phyloP scores from a whole-genome alignment of 2,329 filamentous ascomycete genomes.

The Byssothecium circinans region DNA sequence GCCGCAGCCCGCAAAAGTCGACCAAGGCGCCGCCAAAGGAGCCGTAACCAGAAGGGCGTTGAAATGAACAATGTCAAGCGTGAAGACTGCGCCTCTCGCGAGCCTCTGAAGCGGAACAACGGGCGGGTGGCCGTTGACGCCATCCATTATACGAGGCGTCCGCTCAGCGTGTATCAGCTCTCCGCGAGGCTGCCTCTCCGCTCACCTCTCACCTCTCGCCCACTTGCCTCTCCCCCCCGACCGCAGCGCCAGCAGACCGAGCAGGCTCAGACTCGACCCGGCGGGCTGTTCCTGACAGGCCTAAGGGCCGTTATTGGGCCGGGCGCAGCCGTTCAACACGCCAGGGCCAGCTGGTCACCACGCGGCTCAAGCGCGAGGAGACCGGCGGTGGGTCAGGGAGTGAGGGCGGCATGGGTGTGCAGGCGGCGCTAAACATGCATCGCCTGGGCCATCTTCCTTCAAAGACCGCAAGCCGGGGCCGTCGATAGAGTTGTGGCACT shows the following conservation, averaged over 20 bases:
- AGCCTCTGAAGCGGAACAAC: background rate
- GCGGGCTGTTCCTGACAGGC: conserved; percentile 34
- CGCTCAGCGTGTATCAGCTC: background rate
- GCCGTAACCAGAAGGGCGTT: background rate
- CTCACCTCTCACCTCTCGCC: background rate
- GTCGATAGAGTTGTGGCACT: conserved; percentile 39
- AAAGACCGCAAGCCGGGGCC: conserved; percentile 31
- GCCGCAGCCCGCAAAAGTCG: conserved; percentile 22
- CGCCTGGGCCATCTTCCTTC: conserved; percentile 16
- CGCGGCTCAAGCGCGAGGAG: conserved; percentile 36
- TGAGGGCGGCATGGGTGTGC: conserved; percentile 11
- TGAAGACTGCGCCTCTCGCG: background rate
- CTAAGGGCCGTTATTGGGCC: conserved; percentile 33
- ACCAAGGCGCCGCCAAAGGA: background rate
- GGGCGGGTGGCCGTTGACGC: background rate
- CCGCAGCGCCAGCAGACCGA: background rate
- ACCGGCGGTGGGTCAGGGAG: conserved; percentile 2
- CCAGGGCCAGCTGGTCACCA: conserved; percentile 25
- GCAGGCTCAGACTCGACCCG: conserved; percentile 18
- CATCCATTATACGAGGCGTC: background rate
- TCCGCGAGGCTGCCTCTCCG: background rate
- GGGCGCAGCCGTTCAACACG: conserved; percentile 35
- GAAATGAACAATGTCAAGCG: background rate
- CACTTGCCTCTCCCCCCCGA: background rate
- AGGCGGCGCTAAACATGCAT: conserved; percentile 19